phyloP scores from a whole-genome alignment of 2,329 filamentous ascomycete genomes.

The Claviceps digitariae region DNA sequence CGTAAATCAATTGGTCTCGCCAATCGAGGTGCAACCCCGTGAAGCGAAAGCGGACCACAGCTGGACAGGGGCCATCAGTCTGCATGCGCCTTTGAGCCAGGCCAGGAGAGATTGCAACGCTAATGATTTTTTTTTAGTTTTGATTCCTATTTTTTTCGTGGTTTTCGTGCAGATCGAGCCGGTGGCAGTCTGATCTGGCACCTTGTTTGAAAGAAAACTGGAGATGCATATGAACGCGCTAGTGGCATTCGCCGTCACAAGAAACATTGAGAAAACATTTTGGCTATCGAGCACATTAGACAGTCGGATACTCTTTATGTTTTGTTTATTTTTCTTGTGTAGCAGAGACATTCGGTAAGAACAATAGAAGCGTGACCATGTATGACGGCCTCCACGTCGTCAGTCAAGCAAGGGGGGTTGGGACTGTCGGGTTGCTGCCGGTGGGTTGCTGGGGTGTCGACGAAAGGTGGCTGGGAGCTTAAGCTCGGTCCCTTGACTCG shows the following conservation, averaged over 20 bases:
- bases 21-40: not conserved
- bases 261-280: not conserved
- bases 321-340: too few species aligned
- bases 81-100: not conserved
- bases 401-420: not conserved
- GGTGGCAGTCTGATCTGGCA: too few species aligned
- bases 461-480: not conserved
- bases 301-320: not conserved
- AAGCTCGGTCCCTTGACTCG: not conserved
- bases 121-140: not conserved
- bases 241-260: not conserved
- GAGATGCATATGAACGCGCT: too few species aligned
- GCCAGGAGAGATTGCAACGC: not conserved
- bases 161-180: not conserved
- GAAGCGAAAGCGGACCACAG: constrained; percentile 2
- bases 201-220: too few species aligned
- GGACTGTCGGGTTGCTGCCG: not conserved
- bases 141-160: too few species aligned
- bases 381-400: not conserved
- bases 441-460: not conserved
- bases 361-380: too few species aligned
- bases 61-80: constrained; percentile 2
- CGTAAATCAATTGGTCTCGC: not conserved
- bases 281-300: too few species aligned
- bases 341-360: too few species aligned